Evolutionary conservation across 2,329 filamentous ascomycete species (phyloP), one percentile per base, ranked within the genome.

Genomic region (Fusarium nelsonii): DNA sequence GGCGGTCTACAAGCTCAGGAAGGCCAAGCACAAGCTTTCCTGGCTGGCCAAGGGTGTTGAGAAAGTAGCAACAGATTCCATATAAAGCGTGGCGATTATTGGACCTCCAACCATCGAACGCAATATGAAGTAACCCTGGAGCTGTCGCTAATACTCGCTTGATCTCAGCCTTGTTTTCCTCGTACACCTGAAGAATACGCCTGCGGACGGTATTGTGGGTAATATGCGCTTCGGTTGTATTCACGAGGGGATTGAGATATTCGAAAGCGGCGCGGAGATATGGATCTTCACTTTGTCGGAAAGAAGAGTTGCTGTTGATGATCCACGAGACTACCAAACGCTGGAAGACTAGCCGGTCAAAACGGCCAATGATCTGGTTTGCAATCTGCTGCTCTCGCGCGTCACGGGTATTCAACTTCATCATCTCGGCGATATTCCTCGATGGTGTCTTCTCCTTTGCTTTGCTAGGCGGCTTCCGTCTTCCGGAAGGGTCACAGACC

Each of bases 11-110:
- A 6, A 67, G 20, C 46, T 72, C 58, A 10, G 64, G 64, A 7
- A 73, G 14, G 9, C 58, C 64, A 16, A 73, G 57, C 2, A 63
- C 39, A n/a, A 71, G 32, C 45, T 71, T 73, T n/a, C 45, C 16
- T 15, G 58, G 43, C 37, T 57, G 18, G 23, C 30, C 52, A 30
- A 41, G 12, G 16, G 54, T 43, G 44, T 70, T 43, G 18, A 50
- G 18, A 48, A 65, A 73, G 48, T 62, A 65, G 41, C 56, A 66
- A 16, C 26, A 33, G 16, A 73, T 50, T 16, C 62, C 59, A 39
- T 70, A 70, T 41, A 73, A 33, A 26, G 53, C 46, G 33, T 65
- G 60, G 6, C 20, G 52, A 39, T 50, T 50, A 5, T 11, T 16
- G 4, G 33, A 50, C 14, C 23, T 28, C 46, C 23, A 50, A 10